Conservation (phyloP, 164 flowering plant genomes). For the Nymphaea colorata region DNA sequence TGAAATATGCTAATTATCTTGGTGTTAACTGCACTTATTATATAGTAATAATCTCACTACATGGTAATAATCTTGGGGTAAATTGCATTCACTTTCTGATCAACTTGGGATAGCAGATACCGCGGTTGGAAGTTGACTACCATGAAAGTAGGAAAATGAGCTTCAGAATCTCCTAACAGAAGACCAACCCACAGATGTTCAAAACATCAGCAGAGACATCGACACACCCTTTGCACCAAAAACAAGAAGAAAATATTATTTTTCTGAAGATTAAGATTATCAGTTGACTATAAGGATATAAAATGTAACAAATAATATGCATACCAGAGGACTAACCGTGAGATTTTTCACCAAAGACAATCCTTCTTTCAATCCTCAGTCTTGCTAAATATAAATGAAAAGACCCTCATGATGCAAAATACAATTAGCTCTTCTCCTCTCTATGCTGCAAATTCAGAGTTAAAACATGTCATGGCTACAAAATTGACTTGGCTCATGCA, state of each 20-base stretch:
- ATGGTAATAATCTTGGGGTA: no score
- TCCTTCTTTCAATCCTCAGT: background rate
- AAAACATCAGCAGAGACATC: no score
- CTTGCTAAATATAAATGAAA: background rate
- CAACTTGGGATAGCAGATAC: no score
- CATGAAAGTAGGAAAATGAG: no score
- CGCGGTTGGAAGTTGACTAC: no score
- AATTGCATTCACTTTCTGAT: no score
- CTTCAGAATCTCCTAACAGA: no score
- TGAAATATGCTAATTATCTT: no score
- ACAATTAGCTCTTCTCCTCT: conserved; percentile 51
- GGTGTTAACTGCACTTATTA: no score
- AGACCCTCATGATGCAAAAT: background rate
- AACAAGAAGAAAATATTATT: background rate
- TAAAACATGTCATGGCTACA: background rate
- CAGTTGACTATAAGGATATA: background rate
- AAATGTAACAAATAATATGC: background rate
- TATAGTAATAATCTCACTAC: no score
- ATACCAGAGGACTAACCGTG: background rate
- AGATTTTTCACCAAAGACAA: background rate
- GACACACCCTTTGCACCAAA: background rate
- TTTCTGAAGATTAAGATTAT: background rate
- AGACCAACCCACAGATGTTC: no score
- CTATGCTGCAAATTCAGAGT: conserved; percentile 36
- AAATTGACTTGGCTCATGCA: background rate